Conservation (phyloP, 306 rosid genomes). For the Geum urbanum region DNA sequence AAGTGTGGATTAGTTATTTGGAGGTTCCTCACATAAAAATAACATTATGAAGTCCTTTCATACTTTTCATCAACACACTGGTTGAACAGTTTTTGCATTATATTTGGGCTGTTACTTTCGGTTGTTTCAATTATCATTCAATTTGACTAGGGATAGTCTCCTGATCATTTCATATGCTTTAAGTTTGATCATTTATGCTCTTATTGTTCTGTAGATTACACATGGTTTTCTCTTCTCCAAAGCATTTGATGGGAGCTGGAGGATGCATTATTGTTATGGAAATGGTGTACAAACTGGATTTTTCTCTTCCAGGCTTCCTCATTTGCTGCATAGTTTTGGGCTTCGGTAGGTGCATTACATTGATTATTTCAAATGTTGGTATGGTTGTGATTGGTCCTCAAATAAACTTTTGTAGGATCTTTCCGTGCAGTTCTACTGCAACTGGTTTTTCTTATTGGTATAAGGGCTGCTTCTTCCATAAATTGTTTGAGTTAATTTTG, state of each 20-base stretch:
- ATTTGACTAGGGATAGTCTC: neutral
- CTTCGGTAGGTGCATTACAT: slow-evolving; percentile 59
- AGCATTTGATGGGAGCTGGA: slow-evolving; percentile 88
- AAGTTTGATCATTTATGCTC: slow-evolving; percentile 3
- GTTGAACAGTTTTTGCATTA: neutral
- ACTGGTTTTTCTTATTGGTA: slow-evolving; percentile 17
- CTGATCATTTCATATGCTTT: neutral
- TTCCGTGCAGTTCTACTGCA: slow-evolving; percentile 1
- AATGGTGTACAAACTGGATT: slow-evolving; percentile 75
- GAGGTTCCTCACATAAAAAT: neutral
- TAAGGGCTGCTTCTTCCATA: neutral
- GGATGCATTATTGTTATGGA: slow-evolving; percentile 85
- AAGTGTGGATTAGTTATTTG: neutral
- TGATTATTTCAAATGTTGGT: slow-evolving; percentile 1
- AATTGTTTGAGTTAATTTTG: neutral
- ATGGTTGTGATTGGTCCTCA: neutral
- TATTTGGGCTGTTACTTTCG: neutral
- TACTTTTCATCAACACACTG: neutral
- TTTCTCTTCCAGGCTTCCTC: slow-evolving; percentile 71
- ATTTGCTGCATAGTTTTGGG: slow-evolving; percentile 86
- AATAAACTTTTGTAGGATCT: neutral
- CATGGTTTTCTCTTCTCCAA: slow-evolving; percentile 96
- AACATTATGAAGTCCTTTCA: neutral
- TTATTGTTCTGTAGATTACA: slow-evolving; percentile 59
- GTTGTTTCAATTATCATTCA: neutral